Conservation (phyloP, 306 rosid genomes). For the Prunus padus region DNA sequence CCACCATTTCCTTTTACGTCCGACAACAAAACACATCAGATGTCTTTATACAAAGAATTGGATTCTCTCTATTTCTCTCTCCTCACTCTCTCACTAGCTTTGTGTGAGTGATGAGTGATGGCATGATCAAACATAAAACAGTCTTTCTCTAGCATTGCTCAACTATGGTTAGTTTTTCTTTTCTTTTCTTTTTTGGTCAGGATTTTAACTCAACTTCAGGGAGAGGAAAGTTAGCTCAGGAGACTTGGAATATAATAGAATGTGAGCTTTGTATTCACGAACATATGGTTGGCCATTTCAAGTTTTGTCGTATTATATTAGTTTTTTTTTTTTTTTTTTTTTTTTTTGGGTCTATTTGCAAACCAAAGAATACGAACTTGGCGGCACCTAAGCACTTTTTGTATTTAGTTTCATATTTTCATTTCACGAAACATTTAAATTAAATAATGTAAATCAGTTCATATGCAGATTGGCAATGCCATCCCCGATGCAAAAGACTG, state of each 20-base stretch:
- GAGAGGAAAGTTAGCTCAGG: neutral
- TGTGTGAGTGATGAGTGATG: constrained; percentile 15
- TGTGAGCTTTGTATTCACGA: no score
- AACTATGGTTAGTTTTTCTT: neutral
- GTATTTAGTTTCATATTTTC: no score
- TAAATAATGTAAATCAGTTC: no score
- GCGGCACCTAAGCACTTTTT: no score
- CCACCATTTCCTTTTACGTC: constrained; percentile 2
- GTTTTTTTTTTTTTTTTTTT: no score
- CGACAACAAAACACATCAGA: constrained; percentile 32
- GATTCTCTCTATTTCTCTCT: constrained; percentile 30
- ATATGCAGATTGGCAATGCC: no score
- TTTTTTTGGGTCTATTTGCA: no score
- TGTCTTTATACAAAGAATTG: constrained; percentile 49
- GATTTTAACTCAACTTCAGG: neutral
- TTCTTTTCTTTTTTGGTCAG: neutral
- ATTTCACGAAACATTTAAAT: no score
- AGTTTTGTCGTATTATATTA: no score
- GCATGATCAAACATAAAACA: neutral
- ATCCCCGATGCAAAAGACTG: no score
- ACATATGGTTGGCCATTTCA: no score
- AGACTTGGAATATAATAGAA: neutral
- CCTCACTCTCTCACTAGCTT: neutral
- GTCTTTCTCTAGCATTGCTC: neutral
- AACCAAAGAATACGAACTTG: no score